Evolutionary conservation across 2,329 filamentous ascomycete species (phyloP).

Genomic region (Fusarium drepaniforme): DNA sequence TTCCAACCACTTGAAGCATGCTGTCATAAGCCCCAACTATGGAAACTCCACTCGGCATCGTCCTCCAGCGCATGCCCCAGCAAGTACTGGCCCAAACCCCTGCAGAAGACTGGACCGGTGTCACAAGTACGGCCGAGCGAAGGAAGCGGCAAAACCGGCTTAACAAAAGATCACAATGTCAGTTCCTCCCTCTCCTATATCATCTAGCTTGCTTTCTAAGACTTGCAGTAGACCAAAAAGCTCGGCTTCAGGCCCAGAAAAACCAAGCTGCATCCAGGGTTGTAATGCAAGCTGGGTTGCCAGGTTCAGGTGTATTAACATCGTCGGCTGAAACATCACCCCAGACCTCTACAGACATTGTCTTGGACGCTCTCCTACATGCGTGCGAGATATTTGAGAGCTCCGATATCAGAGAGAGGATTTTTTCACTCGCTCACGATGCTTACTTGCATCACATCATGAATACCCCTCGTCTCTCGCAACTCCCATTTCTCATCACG

Average conservation of each 20-base stretch:
- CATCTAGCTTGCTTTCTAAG: neutral
- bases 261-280: neutral
- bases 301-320: neutral
- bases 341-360: fast-evolving
- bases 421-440: slow-evolving; percentile 9
- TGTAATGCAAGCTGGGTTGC: neutral
- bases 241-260: neutral
- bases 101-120: slow-evolving; percentile 18
- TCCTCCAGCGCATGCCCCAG: slow-evolving; percentile 15
- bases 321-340: neutral
- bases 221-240: neutral
- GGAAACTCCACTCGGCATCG: slow-evolving; percentile 9
- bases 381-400: slow-evolving; percentile 10
- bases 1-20: neutral
- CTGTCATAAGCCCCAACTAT: neutral
- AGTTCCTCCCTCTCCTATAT: neutral
- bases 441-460: slow-evolving; percentile 19
- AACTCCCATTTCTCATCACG: slow-evolving; percentile 16
- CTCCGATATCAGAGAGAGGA: neutral
- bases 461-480: slow-evolving; percentile 10
- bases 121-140: slow-evolving; percentile 18
- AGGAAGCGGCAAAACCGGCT: slow-evolving; percentile 24
- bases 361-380: slow-evolving; percentile 3
- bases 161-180: slow-evolving; percentile 25
- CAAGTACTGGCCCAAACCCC: slow-evolving; percentile 13